A percentile compares a stretch with the other conserved stretches of the same genome.
Evolutionary conservation across 2,329 filamentous ascomycete genomes (phyloP).

Genomic region (Calonectria pseudoreteaudii): DNA sequence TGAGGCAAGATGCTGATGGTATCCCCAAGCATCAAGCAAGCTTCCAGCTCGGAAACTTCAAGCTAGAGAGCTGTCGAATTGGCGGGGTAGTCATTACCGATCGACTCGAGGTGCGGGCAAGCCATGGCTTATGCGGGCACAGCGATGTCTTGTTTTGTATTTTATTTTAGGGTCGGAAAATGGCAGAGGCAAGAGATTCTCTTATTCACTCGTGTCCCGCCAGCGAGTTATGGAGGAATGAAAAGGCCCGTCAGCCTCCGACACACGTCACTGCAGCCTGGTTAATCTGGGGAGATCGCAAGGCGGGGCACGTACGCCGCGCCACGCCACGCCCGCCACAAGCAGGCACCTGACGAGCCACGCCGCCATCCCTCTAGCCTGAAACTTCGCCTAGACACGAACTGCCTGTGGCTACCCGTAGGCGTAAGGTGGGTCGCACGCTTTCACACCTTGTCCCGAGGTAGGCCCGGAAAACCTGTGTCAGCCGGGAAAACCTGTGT

Average conservation of each 20-base stretch:
- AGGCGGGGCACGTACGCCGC: slow-evolving; percentile 23
- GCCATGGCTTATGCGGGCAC: slow-evolving; percentile 30
- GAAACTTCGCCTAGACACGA: background rate
- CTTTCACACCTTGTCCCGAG: too few species aligned
- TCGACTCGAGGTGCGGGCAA: slow-evolving; percentile 43
- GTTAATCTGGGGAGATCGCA: background rate
- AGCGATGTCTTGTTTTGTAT: background rate
- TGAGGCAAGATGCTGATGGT: background rate
- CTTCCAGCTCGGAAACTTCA: slow-evolving; percentile 23
- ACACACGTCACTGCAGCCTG: slow-evolving; percentile 29
- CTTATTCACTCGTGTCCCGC: background rate
- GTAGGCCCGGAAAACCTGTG: too few species aligned
- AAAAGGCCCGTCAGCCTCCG: slow-evolving; percentile 12
- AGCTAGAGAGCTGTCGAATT: slow-evolving; percentile 19
- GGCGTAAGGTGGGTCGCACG: too few species aligned
- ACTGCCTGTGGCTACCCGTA: background rate
- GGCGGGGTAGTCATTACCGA: slow-evolving; percentile 44
- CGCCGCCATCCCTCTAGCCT: background rate
- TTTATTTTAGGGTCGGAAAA: background rate
- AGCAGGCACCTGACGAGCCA: background rate
- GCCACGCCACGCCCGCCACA: slow-evolving; percentile 9
- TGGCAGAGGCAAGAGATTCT: background rate
- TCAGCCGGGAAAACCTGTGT: too few species aligned
- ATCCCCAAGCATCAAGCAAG: slow-evolving; percentile 25
- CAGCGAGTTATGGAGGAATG: slow-evolving; percentile 7